These are phyloP conservation scores for Passiflora organensis DNA, from an alignment of 345 rosid genomes.

Conservation along the genomic window DNA sequence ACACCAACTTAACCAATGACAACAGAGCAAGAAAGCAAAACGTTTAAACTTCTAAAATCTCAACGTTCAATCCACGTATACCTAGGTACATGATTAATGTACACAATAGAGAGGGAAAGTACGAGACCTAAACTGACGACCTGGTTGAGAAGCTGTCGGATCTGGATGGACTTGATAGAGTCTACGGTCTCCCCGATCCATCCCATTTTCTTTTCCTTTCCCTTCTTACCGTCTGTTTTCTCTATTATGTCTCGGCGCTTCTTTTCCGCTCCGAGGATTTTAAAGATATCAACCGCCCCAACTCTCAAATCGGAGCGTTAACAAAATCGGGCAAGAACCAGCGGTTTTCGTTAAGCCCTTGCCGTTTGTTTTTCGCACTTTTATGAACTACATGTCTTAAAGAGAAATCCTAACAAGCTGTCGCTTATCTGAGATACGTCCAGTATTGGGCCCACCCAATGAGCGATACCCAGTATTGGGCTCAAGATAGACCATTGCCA, in stretches of 20 bases:
- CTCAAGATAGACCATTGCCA: too few species aligned
- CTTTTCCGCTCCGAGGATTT: neutral
- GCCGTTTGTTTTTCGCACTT: too few species aligned
- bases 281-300: neutral
- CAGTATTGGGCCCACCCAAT: too few species aligned
- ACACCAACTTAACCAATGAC: neutral
- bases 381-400: too few species aligned
- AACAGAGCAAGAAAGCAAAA: neutral
- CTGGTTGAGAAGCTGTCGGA: conserved; percentile 83
- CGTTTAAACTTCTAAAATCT: neutral
- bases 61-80: neutral
- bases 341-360: too few species aligned
- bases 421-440: too few species aligned
- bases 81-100: neutral
- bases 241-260: neutral
- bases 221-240: neutral
- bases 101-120: neutral
- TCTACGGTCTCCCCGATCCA: conserved; percentile 71
- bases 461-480: too few species aligned
- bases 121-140: conserved; percentile 80
- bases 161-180: conserved; percentile 71
- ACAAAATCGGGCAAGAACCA: too few species aligned
- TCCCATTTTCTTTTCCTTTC: conserved; percentile 41
- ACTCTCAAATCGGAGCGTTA: neutral
- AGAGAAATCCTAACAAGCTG: too few species aligned